Percentiles rank a stretch among this genome's conserved stretches.
Conservation (phyloP, 768 basidiomycete species). For the Leccinum incarnatum region DNA sequence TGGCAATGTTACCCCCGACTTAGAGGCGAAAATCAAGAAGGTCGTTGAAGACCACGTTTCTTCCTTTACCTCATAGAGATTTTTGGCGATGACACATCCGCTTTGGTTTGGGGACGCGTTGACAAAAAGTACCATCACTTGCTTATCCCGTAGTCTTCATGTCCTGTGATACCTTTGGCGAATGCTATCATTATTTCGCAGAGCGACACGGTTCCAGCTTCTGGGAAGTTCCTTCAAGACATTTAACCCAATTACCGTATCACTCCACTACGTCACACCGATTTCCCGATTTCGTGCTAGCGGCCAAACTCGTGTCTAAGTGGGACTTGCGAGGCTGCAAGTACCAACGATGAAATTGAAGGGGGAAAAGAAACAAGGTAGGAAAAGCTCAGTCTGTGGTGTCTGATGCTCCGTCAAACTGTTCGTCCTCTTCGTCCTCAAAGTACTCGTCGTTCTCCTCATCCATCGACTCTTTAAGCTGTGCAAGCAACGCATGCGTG, state of each 20-base stretch:
- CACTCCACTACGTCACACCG: background rate
- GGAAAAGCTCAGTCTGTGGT: slow-evolving; percentile 8
- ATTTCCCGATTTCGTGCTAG: background rate
- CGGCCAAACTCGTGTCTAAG: background rate
- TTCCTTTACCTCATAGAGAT: slow-evolving; percentile 62
- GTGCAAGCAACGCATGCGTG: background rate
- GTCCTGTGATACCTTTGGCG: slow-evolving; percentile 24
- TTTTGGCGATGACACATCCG: slow-evolving; percentile 13
- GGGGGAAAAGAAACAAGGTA: background rate
- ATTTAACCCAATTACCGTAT: background rate
- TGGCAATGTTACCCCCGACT: slow-evolving; percentile 83
- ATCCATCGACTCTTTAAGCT: slow-evolving; percentile 83
- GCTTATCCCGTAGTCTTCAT: slow-evolving; percentile 17
- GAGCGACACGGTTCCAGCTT: slow-evolving; percentile 5
- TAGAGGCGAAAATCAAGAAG: slow-evolving; percentile 95
- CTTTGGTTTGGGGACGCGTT: slow-evolving; percentile 15
- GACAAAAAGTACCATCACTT: slow-evolving; percentile 18
- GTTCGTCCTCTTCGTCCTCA: slow-evolving; percentile 47
- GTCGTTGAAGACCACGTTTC: slow-evolving; percentile 87
- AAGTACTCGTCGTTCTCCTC: slow-evolving; percentile 57
- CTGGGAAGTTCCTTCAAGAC: background rate
- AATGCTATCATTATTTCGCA: slow-evolving; percentile 31
- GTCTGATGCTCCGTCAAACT: slow-evolving; percentile 14
- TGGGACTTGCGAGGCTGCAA: background rate
- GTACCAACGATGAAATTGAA: background rate